phyloP scores from a whole-genome alignment of 2,329 filamentous ascomycete species.

The Hymenoscyphus linearis region DNA sequence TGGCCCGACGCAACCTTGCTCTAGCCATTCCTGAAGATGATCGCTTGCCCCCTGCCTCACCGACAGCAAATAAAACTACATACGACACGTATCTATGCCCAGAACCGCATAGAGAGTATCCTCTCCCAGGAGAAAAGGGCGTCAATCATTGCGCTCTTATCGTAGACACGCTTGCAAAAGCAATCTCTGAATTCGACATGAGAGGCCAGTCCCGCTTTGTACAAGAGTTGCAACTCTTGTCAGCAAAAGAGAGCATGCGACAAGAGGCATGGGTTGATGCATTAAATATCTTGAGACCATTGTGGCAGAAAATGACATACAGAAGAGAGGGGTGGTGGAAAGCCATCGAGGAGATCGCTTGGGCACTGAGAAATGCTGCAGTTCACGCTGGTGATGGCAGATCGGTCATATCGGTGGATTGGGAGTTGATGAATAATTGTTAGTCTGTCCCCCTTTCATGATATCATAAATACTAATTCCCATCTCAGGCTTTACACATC shows the following conservation, averaged over 20 bases:
- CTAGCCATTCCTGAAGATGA: slow-evolving; percentile 55
- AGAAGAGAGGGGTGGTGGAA: slow-evolving; percentile 55
- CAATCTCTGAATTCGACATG: slow-evolving; percentile 48
- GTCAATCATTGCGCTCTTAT: slow-evolving; percentile 53
- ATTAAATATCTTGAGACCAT: slow-evolving; percentile 47
- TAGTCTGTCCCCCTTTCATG: slow-evolving; percentile 25
- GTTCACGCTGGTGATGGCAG: slow-evolving; percentile 46
- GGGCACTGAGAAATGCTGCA: slow-evolving; percentile 55
- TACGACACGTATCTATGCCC: slow-evolving; percentile 66
- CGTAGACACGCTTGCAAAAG: slow-evolving; percentile 45
- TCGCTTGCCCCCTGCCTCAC: slow-evolving; percentile 44
- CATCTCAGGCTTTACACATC: slow-evolving; percentile 45
- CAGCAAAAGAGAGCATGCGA: slow-evolving; percentile 49
- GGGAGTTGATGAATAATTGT: slow-evolving; percentile 59
- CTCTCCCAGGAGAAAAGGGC: slow-evolving; percentile 41
- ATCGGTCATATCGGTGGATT: slow-evolving; percentile 56
- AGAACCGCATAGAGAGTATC: slow-evolving; percentile 55
- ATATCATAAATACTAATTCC: slow-evolving; percentile 17
- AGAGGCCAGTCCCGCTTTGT: slow-evolving; percentile 48
- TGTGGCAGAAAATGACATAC: slow-evolving; percentile 54
- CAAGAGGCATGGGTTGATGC: slow-evolving; percentile 48
- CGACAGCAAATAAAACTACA: slow-evolving; percentile 41
- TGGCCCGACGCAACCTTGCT: slow-evolving; percentile 48
- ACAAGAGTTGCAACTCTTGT: slow-evolving; percentile 51
- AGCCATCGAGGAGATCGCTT: slow-evolving; percentile 54